A percentile compares a stretch with the other conserved stretches of the same genome.
Evolutionary conservation across 495 filamentous ascomycete species (phyloP).

Genomic region (Penicillium antarcticum): DNA sequence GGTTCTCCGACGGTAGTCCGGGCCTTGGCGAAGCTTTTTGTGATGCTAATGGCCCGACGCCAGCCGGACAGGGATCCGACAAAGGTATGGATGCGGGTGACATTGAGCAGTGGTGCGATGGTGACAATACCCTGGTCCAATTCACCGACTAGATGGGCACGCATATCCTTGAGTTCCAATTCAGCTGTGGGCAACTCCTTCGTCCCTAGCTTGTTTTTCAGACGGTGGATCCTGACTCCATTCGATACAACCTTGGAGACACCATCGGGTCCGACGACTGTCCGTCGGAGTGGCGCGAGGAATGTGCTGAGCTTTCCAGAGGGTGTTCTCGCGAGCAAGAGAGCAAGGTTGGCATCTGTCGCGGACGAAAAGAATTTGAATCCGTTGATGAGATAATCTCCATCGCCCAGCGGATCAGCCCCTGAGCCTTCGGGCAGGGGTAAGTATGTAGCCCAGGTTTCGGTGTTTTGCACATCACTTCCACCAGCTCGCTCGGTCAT

Average conservation of each 20-base stretch:
- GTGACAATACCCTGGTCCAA: constrained; percentile 62
- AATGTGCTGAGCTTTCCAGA: constrained; percentile 60
- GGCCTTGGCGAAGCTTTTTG: constrained; percentile 55
- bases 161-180: constrained; percentile 58
- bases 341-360: constrained; percentile 66
- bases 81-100: constrained; percentile 64
- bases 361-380: constrained; percentile 80
- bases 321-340: constrained; percentile 65
- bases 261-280: constrained; percentile 26
- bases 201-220: constrained; percentile 72
- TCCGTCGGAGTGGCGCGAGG: constrained; percentile 58
- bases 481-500: constrained; percentile 81
- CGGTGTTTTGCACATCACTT: constrained; percentile 68
- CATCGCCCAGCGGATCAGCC: constrained; percentile 18
- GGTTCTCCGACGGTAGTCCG: constrained; percentile 49
- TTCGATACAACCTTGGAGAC: constrained; percentile 45
- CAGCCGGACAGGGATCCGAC: constrained; percentile 54
- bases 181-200: constrained; percentile 68
- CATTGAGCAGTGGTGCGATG: constrained; percentile 64
- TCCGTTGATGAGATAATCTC: constrained; percentile 51
- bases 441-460: constrained; percentile 56
- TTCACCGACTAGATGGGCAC: constrained; percentile 61
- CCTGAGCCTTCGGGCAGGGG: constrained; percentile 13
- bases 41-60: constrained; percentile 59
- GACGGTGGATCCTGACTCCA: constrained; percentile 59